Conservation (phyloP, 768 basidiomycete genomes). For the Phanerochaete carnosa region DNA sequence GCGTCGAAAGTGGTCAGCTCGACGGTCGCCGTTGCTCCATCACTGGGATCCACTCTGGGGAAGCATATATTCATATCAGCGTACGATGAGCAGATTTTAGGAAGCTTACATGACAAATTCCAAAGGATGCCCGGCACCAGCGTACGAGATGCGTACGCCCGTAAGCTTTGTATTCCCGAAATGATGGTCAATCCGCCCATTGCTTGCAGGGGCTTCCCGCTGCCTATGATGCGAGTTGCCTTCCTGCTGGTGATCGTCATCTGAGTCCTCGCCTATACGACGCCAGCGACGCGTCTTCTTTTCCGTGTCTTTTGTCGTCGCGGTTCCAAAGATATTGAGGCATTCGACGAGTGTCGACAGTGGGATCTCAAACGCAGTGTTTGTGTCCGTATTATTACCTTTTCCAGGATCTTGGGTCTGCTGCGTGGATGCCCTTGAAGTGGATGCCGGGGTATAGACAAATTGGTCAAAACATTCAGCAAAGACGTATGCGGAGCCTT, state of each 20-base stretch:
- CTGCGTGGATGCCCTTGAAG: slow-evolving; percentile 13
- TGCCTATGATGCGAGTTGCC: slow-evolving; percentile 17
- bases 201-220: slow-evolving; percentile 49
- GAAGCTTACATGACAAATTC: slow-evolving; percentile 79
- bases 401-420: slow-evolving; percentile 22
- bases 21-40: slow-evolving; percentile 83
- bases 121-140: slow-evolving; percentile 60
- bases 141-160: slow-evolving; percentile 58
- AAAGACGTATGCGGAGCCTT: slow-evolving; percentile 84
- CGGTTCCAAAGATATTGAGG: slow-evolving; percentile 91
- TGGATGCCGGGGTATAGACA: slow-evolving; percentile 45
- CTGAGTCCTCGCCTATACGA: slow-evolving; percentile 43
- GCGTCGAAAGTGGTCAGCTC: slow-evolving; percentile 84
- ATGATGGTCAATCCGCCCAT: slow-evolving; percentile 52
- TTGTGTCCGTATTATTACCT: slow-evolving; percentile 21
- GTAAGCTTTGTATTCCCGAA: slow-evolving; percentile 67
- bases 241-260: slow-evolving; percentile 34
- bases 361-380: slow-evolving; percentile 68
- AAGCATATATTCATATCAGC: slow-evolving; percentile 66
- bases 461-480: slow-evolving; percentile 79
- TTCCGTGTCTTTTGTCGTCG: slow-evolving; percentile 41
- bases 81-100: slow-evolving; percentile 68
- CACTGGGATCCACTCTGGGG: slow-evolving; percentile 58
- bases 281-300: slow-evolving; percentile 33
- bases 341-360: slow-evolving; percentile 85